Base-by-base conservation (phyloP, 768 basidiomycete genomes). In the Scleroderma bovista region DNA sequence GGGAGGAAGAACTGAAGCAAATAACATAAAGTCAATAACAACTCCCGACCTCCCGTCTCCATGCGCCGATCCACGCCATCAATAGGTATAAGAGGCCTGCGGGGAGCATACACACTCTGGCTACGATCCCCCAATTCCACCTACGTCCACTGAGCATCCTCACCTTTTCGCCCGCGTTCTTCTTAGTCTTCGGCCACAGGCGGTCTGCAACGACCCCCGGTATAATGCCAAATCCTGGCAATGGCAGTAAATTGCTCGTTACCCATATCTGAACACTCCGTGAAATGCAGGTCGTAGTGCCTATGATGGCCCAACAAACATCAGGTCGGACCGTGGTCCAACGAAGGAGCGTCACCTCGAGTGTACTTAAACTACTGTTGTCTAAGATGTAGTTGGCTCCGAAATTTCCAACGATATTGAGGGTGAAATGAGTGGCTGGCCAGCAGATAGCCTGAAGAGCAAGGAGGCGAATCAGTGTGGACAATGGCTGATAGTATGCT, bases 401-500 rank as follows among this genome's bases (percentile, higher is more conserved):
- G 2, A 67, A 51, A 19, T 53, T 57, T 26, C 84, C 83, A 40
- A 97, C 75, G 44, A 93, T 69, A 47, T 74, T 78, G 29, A 95
- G 80, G 1, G 91, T 94, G 34, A 91, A 67, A 56, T 91, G 88
- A 5, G 93, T 96, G 3, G 90, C 85, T 2, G 92, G 91, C 93
- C 93, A 97, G 69, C 94, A 97, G 51, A 98, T 93, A 16, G 90
- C 89, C 63, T 97, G 95, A 0, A 98, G 74, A 0, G 91, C 94
- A 48, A 97, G 76, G 4, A 97, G 82, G 15, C 95, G 86, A 60
- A 96, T 88, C 54, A 97, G 80, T 2, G 93, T 91, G 4, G 94
- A 80, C 23, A 90, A 72, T 0, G 91, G 85, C 0, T 89, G 79
- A 64, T 98, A 98, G 70, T 96, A 95, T 0, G 88, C 76, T 19